A percentile compares a stretch with the other conserved stretches of the same genome.
These are phyloP conservation scores for Lipomyces spencermartinsiae DNA, from an alignment of 805 yeast species.

Conservation along the genomic window DNA sequence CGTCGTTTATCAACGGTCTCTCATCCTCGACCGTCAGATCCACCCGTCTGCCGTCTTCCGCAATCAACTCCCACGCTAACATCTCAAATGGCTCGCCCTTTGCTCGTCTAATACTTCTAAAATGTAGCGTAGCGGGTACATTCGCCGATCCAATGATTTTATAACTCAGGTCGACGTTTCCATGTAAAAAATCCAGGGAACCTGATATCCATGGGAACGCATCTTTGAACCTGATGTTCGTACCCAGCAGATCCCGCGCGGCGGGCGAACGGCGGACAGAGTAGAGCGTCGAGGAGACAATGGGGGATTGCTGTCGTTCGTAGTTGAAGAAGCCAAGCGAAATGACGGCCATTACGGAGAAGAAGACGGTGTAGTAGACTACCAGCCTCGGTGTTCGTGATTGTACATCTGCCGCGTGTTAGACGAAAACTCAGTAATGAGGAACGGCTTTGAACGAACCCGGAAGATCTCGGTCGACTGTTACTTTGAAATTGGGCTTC, in stretches of 20 bases:
- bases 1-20: conserved; percentile 7
- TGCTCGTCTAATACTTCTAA: conserved; percentile 74
- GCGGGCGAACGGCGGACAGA: conserved; percentile 75
- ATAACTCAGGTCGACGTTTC: conserved; percentile 76
- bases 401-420: conserved; percentile 42
- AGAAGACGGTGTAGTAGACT: conserved; percentile 61
- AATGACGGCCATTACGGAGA: conserved; percentile 59
- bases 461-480: conserved; percentile 81
- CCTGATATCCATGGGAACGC: conserved; percentile 92
- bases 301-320: conserved; percentile 89
- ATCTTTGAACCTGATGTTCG: conserved; percentile 72
- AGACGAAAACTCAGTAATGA: neutral
- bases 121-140: conserved; percentile 55
- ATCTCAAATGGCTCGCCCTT: conserved; percentile 64
- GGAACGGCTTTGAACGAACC: conserved; percentile 51
- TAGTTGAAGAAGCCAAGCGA: conserved; percentile 82
- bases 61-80: conserved; percentile 65
- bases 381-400: conserved; percentile 59
- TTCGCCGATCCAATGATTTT: conserved; percentile 70
- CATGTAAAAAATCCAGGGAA: conserved; percentile 79
- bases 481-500: conserved; percentile 47
- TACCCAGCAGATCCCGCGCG: conserved; percentile 72
- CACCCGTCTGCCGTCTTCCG: conserved; percentile 51
- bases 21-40: conserved; percentile 52
- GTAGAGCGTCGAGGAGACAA: conserved; percentile 84